These are phyloP conservation scores for Ceratocystis cacaofunesta DNA, from an alignment of 2,329 filamentous ascomycete species.

Conservation along the genomic window DNA sequence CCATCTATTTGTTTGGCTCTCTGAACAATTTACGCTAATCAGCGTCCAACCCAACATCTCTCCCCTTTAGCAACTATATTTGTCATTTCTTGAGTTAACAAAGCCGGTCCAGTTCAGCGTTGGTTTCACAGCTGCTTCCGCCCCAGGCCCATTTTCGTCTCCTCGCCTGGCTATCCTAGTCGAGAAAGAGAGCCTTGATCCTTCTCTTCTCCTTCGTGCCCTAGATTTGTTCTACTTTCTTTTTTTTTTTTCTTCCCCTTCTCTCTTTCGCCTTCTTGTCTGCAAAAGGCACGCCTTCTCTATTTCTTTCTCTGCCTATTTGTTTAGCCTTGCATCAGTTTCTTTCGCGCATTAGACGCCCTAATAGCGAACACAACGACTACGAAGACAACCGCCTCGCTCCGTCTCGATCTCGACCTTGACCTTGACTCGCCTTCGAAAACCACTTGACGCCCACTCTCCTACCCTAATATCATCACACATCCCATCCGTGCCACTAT, in stretches of 20 bases:
- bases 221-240: background rate
- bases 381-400: no score
- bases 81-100: no score
- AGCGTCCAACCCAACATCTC: no score
- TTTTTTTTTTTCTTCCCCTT: background rate
- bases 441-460: no score
- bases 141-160: background rate
- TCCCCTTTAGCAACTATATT: no score
- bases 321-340: background rate
- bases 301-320: background rate
- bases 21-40: no score
- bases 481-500: constrained; percentile 9
- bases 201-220: background rate
- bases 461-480: background rate
- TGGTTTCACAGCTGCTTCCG: background rate
- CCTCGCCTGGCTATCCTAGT: background rate
- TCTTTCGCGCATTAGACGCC: background rate
- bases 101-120: background rate
- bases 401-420: no score
- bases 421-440: no score
- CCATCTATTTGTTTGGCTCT: no score
- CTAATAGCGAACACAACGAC: background rate
- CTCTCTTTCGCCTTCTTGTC: background rate
- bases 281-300: background rate
- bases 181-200: background rate